Evolutionary conservation across 352 stramenopile genomes (phyloP).

Genomic region (Phytophthora citrophthora): DNA sequence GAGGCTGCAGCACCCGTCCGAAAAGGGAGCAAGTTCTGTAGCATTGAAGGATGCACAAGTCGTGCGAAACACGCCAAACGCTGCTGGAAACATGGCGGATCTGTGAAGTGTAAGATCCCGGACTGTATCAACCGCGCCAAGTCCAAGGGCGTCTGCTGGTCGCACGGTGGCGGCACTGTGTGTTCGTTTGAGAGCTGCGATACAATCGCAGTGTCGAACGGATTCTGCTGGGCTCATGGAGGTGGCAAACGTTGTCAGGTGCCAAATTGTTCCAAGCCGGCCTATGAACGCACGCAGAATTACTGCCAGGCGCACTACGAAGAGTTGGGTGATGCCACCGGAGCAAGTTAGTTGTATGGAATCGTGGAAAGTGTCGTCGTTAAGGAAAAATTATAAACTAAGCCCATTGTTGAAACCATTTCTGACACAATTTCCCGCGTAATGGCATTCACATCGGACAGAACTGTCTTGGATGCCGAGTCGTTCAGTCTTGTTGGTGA

Average conservation of each 20-base stretch:
- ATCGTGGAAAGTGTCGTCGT: constrained; percentile 1
- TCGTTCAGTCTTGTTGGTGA: no score
- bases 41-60: constrained; percentile 48
- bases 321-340: constrained; percentile 9
- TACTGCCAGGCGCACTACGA: constrained; percentile 39
- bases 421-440: no score
- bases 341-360: constrained; percentile 6
- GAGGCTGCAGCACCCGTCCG: constrained; percentile 8
- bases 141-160: constrained; percentile 67
- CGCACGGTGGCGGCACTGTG: constrained; percentile 55
- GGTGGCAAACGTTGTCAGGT: constrained; percentile 46
- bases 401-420: background rate
- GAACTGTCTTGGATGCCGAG: no score
- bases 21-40: constrained; percentile 62
- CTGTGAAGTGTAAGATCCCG: constrained; percentile 56
- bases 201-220: constrained; percentile 62
- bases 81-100: constrained; percentile 67
- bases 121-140: constrained; percentile 70
- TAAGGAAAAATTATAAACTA: constrained; percentile 23
- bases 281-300: constrained; percentile 49
- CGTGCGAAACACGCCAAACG: constrained; percentile 55
- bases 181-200: constrained; percentile 51
- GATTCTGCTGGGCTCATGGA: constrained; percentile 44
- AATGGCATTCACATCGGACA: no score
- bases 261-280: constrained; percentile 39